phyloP scores from a whole-genome alignment of 345 rosid species.

The Firmiana major region DNA sequence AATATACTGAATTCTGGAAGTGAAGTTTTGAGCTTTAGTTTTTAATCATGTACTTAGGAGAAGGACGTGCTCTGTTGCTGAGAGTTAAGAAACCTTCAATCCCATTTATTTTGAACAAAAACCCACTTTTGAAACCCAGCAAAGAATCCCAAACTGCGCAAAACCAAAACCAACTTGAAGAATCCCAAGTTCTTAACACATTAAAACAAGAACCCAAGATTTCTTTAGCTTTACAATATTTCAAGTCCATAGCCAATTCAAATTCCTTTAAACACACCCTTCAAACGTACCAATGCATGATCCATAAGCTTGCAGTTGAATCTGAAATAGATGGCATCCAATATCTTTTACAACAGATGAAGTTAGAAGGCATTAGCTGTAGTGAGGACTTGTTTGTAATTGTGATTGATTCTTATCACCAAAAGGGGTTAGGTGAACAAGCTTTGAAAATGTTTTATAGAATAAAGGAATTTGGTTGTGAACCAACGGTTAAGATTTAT shows the following conservation, averaged over 20 bases:
- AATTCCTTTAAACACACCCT: slow-evolving; percentile 66
- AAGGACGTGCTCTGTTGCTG: slow-evolving; percentile 47
- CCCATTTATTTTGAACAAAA: slow-evolving; percentile 44
- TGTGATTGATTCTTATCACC: slow-evolving; percentile 51
- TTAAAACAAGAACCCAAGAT: slow-evolving; percentile 47
- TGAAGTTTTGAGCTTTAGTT: not conserved
- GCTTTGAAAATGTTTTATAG: slow-evolving; percentile 81
- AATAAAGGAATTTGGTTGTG: slow-evolving; percentile 73
- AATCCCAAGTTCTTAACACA: slow-evolving; percentile 46
- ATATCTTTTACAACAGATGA: slow-evolving; percentile 89
- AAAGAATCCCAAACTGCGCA: slow-evolving; percentile 21
- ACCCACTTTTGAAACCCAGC: slow-evolving; percentile 25
- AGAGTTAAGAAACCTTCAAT: slow-evolving; percentile 44
- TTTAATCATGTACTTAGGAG: slow-evolving; percentile 40
- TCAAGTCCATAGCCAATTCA: slow-evolving; percentile 62
- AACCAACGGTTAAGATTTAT: slow-evolving; percentile 72
- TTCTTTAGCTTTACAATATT: slow-evolving; percentile 48
- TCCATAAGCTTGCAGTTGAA: slow-evolving; percentile 51
- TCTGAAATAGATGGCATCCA: slow-evolving; percentile 60
- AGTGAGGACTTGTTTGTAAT: slow-evolving; percentile 59
- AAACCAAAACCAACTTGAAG: slow-evolving; percentile 27
- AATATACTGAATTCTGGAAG: not conserved
- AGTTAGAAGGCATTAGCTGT: slow-evolving; percentile 66
- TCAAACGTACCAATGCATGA: slow-evolving; percentile 58
- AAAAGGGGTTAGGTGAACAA: slow-evolving; percentile 53